These are phyloP conservation scores for Sporothrix globosa DNA, from an alignment of 2,329 filamentous ascomycete genomes.

Conservation along the genomic window DNA sequence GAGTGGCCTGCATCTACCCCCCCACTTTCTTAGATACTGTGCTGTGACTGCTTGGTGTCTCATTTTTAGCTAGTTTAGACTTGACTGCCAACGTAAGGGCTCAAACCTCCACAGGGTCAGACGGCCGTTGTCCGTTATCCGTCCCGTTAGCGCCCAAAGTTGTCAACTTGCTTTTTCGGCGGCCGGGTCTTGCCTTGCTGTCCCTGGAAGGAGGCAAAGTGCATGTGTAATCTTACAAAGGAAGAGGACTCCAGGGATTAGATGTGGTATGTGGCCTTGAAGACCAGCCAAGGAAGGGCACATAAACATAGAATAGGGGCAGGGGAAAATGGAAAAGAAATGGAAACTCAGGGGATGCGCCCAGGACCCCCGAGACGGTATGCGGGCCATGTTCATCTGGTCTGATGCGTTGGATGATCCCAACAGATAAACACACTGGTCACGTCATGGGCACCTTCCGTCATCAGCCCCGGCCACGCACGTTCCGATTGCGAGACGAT, in stretches of 20 bases:
- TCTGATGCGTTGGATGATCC: slow-evolving; percentile 4
- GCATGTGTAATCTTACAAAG: background rate
- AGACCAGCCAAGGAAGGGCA: background rate
- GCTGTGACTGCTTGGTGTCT: background rate
- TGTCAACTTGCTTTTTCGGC: background rate
- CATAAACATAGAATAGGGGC: background rate
- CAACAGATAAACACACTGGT: slow-evolving; percentile 13
- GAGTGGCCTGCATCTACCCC: background rate
- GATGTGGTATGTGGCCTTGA: slow-evolving; percentile 3
- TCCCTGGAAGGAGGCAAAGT: slow-evolving; percentile 14
- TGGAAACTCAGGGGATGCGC: background rate
- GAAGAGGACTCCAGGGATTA: background rate
- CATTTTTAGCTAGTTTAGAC: background rate
- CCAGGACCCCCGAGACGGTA: background rate
- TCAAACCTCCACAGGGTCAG: background rate
- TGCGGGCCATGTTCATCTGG: slow-evolving; percentile 17
- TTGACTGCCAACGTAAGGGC: slow-evolving; percentile 7
- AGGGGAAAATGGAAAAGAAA: background rate
- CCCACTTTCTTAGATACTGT: background rate
- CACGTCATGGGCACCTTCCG: slow-evolving; percentile 22
- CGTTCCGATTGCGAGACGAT: too few species aligned
- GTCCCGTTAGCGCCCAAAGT: background rate
- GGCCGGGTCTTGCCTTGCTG: background rate
- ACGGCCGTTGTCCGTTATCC: background rate
- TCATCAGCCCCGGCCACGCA: background rate